Conservation (phyloP, 1,284 basidiomycete genomes). For the Ceratobasidium sp. region DNA sequence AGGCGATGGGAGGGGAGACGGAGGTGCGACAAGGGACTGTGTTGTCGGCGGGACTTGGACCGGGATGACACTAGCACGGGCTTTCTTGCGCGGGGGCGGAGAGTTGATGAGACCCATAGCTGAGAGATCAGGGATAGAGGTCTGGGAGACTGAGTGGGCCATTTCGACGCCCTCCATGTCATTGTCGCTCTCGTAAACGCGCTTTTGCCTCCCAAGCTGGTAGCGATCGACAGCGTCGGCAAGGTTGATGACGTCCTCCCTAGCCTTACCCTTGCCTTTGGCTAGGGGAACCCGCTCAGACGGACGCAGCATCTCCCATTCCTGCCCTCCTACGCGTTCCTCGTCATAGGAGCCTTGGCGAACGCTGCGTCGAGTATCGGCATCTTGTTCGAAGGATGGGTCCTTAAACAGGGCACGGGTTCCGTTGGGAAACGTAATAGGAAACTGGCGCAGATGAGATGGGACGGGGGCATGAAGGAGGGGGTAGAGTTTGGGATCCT, state of each 20-base stretch:
- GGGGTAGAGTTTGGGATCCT: slow-evolving; percentile 82
- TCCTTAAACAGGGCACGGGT: slow-evolving; percentile 74
- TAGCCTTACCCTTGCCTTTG: slow-evolving; percentile 57
- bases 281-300: slow-evolving; percentile 61
- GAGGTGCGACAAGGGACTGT: slow-evolving; percentile 68
- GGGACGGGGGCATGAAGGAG: slow-evolving; percentile 78
- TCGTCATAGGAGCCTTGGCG: slow-evolving; percentile 73
- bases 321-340: slow-evolving; percentile 71
- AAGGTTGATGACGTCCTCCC: slow-evolving; percentile 70
- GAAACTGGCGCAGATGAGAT: slow-evolving; percentile 75
- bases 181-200: slow-evolving; percentile 43
- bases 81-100: slow-evolving; percentile 80
- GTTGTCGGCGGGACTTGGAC: slow-evolving; percentile 30
- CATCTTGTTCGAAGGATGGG: slow-evolving; percentile 61
- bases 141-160: slow-evolving; percentile 57
- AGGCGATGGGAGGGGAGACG: slow-evolving; percentile 83
- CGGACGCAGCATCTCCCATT: slow-evolving; percentile 79
- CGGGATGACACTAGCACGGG: slow-evolving; percentile 42
- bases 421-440: slow-evolving; percentile 82
- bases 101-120: slow-evolving; percentile 56
- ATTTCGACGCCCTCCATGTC: slow-evolving; percentile 78
- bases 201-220: slow-evolving; percentile 39
- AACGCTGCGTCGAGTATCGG: slow-evolving; percentile 56
- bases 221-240: slow-evolving; percentile 84
- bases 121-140: slow-evolving; percentile 54